Conservation (phyloP, 192 early-diverging fungal genomes). For the Backusella mclennaniae region DNA sequence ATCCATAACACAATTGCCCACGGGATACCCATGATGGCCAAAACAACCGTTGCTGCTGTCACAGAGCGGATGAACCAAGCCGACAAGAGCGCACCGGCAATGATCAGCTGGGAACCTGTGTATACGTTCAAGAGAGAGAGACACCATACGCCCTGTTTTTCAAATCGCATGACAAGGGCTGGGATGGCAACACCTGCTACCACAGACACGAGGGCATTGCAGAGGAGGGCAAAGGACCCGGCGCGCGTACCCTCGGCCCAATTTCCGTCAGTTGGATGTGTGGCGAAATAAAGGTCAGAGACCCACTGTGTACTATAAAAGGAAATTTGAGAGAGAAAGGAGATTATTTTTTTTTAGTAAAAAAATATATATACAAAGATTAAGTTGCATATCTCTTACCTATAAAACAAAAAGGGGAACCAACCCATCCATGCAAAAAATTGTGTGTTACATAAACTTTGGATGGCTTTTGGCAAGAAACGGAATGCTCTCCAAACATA, state of each 20-base stretch:
- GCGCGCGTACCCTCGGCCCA: constrained; percentile 65
- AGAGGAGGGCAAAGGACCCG: constrained; percentile 86
- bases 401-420: constrained; percentile 97
- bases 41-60: constrained; percentile 59
- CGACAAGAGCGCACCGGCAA: constrained; percentile 63
- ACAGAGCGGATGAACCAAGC: constrained; percentile 62
- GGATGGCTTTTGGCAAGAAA: constrained; percentile 68
- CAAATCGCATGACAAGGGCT: constrained; percentile 32
- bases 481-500: constrained; percentile 61
- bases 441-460: constrained; percentile 83
- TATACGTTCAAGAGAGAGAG: constrained; percentile 65
- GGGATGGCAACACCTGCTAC: constrained; percentile 63
- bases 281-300: constrained; percentile 49
- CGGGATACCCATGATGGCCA: constrained; percentile 78
- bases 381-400: constrained; percentile 53
- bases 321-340: not conserved
- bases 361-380: not conserved
- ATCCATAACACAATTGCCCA: constrained; percentile 92
- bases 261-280: constrained; percentile 32
- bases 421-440: constrained; percentile 98
- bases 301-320: constrained; percentile 68
- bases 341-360: not conserved
- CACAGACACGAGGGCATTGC: constrained; percentile 74
- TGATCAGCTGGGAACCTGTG: constrained; percentile 66
- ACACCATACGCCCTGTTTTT: constrained; percentile 3